Base-by-base conservation (phyloP, 179 eudicot genomes). In the Pouteria campechiana region DNA sequence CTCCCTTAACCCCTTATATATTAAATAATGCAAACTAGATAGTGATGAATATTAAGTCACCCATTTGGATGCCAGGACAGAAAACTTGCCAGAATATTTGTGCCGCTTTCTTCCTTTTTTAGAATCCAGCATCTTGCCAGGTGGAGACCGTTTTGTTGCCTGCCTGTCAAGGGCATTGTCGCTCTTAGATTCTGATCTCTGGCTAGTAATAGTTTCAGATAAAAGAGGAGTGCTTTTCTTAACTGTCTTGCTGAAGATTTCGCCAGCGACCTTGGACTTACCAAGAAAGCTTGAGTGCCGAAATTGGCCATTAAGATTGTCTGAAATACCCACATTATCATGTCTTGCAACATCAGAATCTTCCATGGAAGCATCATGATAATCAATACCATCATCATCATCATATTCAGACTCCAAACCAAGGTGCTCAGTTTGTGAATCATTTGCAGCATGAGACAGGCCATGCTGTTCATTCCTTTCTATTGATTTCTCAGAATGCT, bases 331-430 rank as follows among this genome's bases (percentile, higher is more conserved):
- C 49, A 27, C 64, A 25, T 49, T 56, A 33, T 60, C 73, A 60
- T 65, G 64, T 13, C 39, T 54, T 60, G 19, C 23, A 12, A 59
- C 60, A 41, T 67, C 84, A 74, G 74, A 61, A 13, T 81, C 97
- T 17, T 74, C 93, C 14, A 45, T 38, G 44, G 37, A 75, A 45
- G 67, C 50, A 54, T 83, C 96, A 63, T 68, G 76, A 14, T 63
- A 54, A 64, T 75, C 94, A 58, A 83, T 78, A 11, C 75, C 93
- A 44, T 89, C 95, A 57, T 85, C 89, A 70, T 89, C 85, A 54
- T 74, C 95, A 62, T 85, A 95, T 57, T 76, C 95, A 46, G 24
- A 52, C 55, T 74, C 90, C 48, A 48, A 53, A 11, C 67, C 79
- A n/a, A n/a, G n/a, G n/a, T n/a, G n/a, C 36, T 65, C 69, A 25